Conservation (phyloP, 2,329 filamentous ascomycete species). For the Colletotrichum lindemuthianum region DNA sequence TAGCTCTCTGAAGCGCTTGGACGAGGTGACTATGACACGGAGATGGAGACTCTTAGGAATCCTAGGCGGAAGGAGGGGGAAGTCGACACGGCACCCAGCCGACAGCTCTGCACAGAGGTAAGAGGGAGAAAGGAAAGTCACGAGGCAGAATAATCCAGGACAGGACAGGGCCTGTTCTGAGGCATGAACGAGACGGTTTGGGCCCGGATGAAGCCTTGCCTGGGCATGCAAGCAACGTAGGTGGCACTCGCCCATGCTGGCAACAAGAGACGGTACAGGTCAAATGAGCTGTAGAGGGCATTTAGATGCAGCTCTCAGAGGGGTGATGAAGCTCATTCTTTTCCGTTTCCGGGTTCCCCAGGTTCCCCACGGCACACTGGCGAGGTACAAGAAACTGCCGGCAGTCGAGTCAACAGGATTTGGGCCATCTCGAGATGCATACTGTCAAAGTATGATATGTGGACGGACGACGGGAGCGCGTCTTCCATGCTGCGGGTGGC, state of each 20-base stretch:
- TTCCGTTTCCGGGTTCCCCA: constrained; percentile 10
- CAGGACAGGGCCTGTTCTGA: constrained; percentile 6
- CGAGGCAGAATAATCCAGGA: not conserved
- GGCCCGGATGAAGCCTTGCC: constrained; percentile 23
- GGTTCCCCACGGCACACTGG: constrained; percentile 13
- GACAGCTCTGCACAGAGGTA: constrained; percentile 23
- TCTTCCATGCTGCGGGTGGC: constrained; percentile 1
- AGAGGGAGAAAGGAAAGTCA: not conserved
- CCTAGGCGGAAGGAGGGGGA: not conserved
- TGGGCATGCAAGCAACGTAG: constrained; percentile 30
- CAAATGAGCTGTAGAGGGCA: not conserved
- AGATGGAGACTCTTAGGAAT: not conserved
- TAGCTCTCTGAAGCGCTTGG: constrained; percentile 31
- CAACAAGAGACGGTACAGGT: constrained; percentile 14
- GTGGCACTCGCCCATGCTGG: constrained; percentile 19
- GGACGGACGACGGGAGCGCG: not conserved
- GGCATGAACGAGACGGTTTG: constrained; percentile 30
- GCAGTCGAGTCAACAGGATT: constrained; percentile 3
- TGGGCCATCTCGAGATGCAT: constrained; percentile 8
- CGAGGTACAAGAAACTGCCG: constrained; percentile 1
- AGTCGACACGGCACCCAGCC: constrained; percentile 14
- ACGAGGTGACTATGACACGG: constrained; percentile 22
- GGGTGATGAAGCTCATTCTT: constrained; percentile 7
- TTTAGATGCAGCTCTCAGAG: constrained; percentile 5
- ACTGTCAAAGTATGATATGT: constrained; percentile 10